Evolutionary conservation across 2,329 filamentous ascomycete genomes (phyloP).

Genomic region (Aspergillus versicolor): DNA sequence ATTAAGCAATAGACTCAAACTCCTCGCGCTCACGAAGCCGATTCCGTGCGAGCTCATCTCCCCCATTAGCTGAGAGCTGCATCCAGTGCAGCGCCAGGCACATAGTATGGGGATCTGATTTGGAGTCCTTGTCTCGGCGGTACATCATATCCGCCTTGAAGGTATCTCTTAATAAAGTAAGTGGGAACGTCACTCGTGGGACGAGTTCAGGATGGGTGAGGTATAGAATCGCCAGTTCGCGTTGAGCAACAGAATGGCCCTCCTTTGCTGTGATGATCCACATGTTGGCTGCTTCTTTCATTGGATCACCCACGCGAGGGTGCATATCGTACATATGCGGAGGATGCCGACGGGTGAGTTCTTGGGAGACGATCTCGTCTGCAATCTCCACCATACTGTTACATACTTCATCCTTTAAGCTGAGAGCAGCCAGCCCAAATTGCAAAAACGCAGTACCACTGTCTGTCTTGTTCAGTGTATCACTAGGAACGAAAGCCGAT

Average conservation of each 20-base stretch:
- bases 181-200: conserved; percentile 73
- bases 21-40: conserved; percentile 73
- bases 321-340: conserved; percentile 31
- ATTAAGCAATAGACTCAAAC: conserved; percentile 58
- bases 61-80: conserved; percentile 82
- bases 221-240: conserved; percentile 91
- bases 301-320: conserved; percentile 29
- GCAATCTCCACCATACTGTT: conserved; percentile 78
- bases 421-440: conserved; percentile 81
- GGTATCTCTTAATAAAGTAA: conserved; percentile 80
- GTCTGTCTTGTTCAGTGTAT: conserved; percentile 58
- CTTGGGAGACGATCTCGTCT: conserved; percentile 64
- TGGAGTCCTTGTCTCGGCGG: conserved; percentile 58
- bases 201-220: conserved; percentile 87
- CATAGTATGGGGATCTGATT: conserved; percentile 84
- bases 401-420: conserved; percentile 83
- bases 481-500: conserved; percentile 59
- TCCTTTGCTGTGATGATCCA: conserved; percentile 93
- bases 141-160: conserved; percentile 87
- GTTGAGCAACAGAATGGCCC: conserved; percentile 81
- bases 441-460: conserved; percentile 83
- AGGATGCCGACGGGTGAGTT: conserved; percentile 40
- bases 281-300: conserved; percentile 80
- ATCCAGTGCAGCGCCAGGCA: conserved; percentile 97
- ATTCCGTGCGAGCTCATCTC: conserved; percentile 78